Evolutionary conservation across 257 asterid genomes (phyloP), one percentile per base, ranked within the genome.

Genomic region (Scutellaria baicalensis): DNA sequence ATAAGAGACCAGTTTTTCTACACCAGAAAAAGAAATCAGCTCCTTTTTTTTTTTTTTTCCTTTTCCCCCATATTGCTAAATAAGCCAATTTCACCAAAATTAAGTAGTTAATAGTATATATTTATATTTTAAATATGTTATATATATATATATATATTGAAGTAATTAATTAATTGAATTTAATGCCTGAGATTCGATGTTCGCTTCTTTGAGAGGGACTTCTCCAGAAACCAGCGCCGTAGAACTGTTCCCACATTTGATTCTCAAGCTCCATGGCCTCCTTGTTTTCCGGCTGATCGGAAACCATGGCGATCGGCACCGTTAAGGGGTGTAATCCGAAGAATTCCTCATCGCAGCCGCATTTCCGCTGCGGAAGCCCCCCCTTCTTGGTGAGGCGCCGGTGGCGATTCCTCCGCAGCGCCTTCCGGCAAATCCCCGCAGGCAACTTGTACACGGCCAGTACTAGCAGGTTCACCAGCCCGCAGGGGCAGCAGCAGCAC

Each of bases 161-260:
- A 21, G 64, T 13, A 45, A 45, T 33, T 64, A 8, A 23, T 18
- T 36, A 39, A 6, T 44, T 47, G 48, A 14, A 59, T 48, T 67
- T 60, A 68, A 63, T 64, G 69, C 11, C 75, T 8, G 67, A 76
- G 47, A 51, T 3, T 27, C 33, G 33, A 27, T 27, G 16, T 6
- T 79, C 85, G 58, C 72, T 79, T 35, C 88, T 88, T 68, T 83
- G 84, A 2, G 96, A 92, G 1, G 82, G 72, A 39, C 91, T 84
- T 77, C 96, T 74, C 98, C 98, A 92, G 63, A 92, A 92, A 5
- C 98, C 98, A 36, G 91, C 77, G 73, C 88, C 82, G 62, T 86
- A 77, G 71, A 92, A 87, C 57, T 77, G 80, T 21, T 84, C 94
- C 84, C 87, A 84, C 96, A 92, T 88, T 33, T 88, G 89, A 75